phyloP scores from a whole-genome alignment of 768 basidiomycete genomes.

The Chalciporus sphaerocephalus region DNA sequence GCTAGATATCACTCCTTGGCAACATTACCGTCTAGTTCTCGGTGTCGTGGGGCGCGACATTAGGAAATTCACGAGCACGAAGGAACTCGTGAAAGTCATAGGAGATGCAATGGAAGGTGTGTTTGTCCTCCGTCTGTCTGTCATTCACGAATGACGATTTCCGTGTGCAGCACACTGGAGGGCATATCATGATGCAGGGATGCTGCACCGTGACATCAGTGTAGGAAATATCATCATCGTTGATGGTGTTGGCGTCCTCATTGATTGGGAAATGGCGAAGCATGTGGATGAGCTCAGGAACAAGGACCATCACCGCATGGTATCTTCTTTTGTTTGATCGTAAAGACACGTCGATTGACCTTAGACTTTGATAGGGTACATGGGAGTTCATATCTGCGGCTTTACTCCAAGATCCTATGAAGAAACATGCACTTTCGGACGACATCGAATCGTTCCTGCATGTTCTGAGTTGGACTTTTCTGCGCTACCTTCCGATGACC shows the following conservation, averaged over 20 bases:
- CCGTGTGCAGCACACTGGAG: slow-evolving; percentile 9
- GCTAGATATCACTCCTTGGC: no score
- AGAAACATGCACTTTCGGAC: not conserved
- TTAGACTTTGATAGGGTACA: slow-evolving; percentile 3
- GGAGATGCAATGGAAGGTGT: slow-evolving; percentile 14
- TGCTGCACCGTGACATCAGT: slow-evolving; percentile 15
- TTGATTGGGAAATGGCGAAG: slow-evolving; percentile 26
- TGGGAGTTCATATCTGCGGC: not conserved
- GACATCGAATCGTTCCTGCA: slow-evolving; percentile 8
- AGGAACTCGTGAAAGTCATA: slow-evolving; percentile 15
- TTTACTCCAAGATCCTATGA: not conserved
- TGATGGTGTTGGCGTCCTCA: slow-evolving; percentile 15
- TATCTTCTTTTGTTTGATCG: not conserved
- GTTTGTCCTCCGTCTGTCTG: not conserved
- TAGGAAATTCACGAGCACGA: not conserved
- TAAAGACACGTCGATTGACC: not conserved
- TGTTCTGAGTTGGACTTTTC: not conserved
- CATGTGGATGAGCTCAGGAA: not conserved
- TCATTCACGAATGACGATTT: not conserved
- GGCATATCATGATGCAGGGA: not conserved
- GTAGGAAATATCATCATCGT: slow-evolving; percentile 16
- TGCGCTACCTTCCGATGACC: not conserved
- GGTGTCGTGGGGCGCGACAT: not conserved
- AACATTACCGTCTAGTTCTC: slow-evolving; percentile 2
- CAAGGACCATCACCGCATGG: not conserved